These are phyloP conservation scores for Talaromyces funiculosus DNA, from an alignment of 2,329 filamentous ascomycete species.

Conservation along the genomic window DNA sequence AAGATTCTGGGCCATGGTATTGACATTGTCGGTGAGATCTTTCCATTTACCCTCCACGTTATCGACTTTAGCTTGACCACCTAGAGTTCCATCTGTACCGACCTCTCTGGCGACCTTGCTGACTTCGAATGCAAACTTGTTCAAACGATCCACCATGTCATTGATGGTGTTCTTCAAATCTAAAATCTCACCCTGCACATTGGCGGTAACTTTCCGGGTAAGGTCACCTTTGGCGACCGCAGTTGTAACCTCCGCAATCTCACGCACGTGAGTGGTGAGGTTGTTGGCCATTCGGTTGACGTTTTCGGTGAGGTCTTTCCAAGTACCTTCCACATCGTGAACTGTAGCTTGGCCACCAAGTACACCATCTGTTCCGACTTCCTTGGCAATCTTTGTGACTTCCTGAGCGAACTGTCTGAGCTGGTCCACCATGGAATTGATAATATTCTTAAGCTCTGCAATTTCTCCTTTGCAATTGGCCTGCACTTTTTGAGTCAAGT, in stretches of 20 bases:
- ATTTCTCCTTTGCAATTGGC: constrained; percentile 85
- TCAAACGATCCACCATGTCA: constrained; percentile 57
- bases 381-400: constrained; percentile 86
- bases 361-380: constrained; percentile 88
- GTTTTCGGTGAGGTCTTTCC: constrained; percentile 85
- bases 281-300: constrained; percentile 98
- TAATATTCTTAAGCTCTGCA: constrained; percentile 86
- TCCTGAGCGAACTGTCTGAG: constrained; percentile 90
- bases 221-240: constrained; percentile 87
- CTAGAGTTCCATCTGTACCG: constrained; percentile 55
- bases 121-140: constrained; percentile 57
- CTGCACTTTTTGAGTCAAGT: constrained; percentile 90
- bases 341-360: constrained; percentile 88
- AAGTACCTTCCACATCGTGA: constrained; percentile 89
- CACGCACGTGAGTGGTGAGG: constrained; percentile 87
- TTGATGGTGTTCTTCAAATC: constrained; percentile 83
- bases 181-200: constrained; percentile 83
- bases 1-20: constrained; percentile 58
- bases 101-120: constrained; percentile 58
- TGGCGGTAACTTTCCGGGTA: constrained; percentile 86
- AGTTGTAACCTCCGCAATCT: constrained; percentile 91
- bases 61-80: constrained; percentile 55
- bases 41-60: constrained; percentile 60
- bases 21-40: constrained; percentile 58
- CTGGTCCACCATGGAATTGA: constrained; percentile 97